phyloP scores from a whole-genome alignment of 108 stramenopile genomes.

The Skeletonema menzelii region DNA sequence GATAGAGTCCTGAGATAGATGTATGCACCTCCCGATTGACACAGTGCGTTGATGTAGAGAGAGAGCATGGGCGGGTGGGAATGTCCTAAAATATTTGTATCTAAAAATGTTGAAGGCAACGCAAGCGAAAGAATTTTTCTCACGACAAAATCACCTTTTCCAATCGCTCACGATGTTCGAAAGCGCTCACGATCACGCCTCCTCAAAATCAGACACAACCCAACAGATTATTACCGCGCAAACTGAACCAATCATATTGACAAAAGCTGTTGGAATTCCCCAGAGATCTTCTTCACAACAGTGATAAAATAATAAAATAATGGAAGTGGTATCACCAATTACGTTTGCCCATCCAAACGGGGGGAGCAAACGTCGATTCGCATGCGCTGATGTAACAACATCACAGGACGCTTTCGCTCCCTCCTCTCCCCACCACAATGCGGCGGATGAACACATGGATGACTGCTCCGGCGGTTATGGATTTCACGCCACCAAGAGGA shows the following conservation, averaged over 20 bases:
- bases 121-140: no score
- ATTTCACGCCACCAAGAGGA: slow-evolving; percentile 56
- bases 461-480: slow-evolving; percentile 42
- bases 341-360: slow-evolving; percentile 43
- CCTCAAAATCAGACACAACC: no score
- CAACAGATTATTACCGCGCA: no score
- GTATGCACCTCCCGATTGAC: no score
- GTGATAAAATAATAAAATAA: slow-evolving; percentile 6
- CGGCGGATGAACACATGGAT: slow-evolving; percentile 53
- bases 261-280: not conserved
- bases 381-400: slow-evolving; percentile 1
- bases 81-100: no score
- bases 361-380: slow-evolving; percentile 65
- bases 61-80: no score
- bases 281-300: not conserved
- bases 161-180: no score
- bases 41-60: no score
- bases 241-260: not conserved
- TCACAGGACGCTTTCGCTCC: not conserved
- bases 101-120: no score
- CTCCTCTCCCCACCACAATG: not conserved
- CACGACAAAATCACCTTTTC: no score
- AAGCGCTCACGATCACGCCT: no score
- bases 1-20: no score
- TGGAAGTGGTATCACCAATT: slow-evolving; percentile 82